These are phyloP conservation scores for Notholithocarpus densiflorus DNA, from an alignment of 306 rosid genomes.

Conservation along the genomic window DNA sequence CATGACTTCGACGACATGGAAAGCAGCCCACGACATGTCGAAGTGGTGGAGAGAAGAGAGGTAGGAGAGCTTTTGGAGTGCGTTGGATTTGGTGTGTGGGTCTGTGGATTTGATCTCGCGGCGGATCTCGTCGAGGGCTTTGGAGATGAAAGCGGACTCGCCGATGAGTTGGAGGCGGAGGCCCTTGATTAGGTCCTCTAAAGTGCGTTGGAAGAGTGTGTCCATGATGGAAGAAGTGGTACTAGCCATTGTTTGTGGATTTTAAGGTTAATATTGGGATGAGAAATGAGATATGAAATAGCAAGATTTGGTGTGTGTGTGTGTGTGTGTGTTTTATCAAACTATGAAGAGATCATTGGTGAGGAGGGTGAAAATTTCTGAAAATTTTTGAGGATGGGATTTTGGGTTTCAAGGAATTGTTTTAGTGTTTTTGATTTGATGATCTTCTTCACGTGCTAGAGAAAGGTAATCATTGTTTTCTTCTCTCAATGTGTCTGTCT, in stretches of 20 bases:
- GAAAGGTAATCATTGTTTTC: too few relatives aligned
- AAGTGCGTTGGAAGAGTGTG: slow-evolving; percentile 72
- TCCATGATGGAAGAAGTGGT: slow-evolving; percentile 68
- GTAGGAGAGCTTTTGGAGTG: slow-evolving; percentile 75
- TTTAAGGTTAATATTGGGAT: too few relatives aligned
- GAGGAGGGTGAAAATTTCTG: too few relatives aligned
- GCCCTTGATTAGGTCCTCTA: slow-evolving; percentile 81
- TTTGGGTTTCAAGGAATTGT: too few relatives aligned
- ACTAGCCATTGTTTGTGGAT: slow-evolving; percentile 52
- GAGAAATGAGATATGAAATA: too few relatives aligned
- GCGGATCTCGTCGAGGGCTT: slow-evolving; percentile 80
- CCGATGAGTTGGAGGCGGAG: slow-evolving; percentile 63
- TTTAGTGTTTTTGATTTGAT: too few relatives aligned
- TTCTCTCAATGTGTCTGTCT: too few relatives aligned
- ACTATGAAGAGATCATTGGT: too few relatives aligned
- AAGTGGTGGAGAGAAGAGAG: slow-evolving; percentile 60
- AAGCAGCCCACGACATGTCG: slow-evolving; percentile 90
- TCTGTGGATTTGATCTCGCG: slow-evolving; percentile 88
- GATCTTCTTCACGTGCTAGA: too few relatives aligned
- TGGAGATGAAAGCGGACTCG: slow-evolving; percentile 65
- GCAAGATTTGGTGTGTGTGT: too few relatives aligned
- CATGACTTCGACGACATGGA: slow-evolving; percentile 93
- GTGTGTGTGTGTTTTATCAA: too few relatives aligned
- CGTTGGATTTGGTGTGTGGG: slow-evolving; percentile 63
- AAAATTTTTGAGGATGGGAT: too few relatives aligned